Percentiles rank a stretch among this genome's conserved stretches.
These are phyloP conservation scores for Xerocomus brunneocitrinus DNA, from an alignment of 768 basidiomycete species.

Conservation along the genomic window DNA sequence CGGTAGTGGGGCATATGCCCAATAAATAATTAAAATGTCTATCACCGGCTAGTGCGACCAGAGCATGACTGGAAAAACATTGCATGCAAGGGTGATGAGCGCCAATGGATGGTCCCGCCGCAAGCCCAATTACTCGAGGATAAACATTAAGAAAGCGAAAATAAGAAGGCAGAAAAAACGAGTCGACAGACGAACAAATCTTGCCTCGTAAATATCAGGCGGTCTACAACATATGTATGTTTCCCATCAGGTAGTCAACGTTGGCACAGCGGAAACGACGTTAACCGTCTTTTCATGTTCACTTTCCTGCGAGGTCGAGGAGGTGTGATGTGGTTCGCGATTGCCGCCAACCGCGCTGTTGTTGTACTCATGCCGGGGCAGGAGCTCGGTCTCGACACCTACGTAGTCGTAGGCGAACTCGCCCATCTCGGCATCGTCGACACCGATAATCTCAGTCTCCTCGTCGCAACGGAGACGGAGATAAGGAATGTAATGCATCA, in stretches of 20 bases:
- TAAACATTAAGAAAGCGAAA: background rate
- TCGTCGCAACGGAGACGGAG: conserved; percentile 64
- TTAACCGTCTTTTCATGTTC: conserved; percentile 22
- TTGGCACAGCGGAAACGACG: background rate
- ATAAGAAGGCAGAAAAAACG: background rate
- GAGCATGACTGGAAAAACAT: no score
- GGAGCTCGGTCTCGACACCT: conserved; percentile 55
- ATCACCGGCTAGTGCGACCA: no score
- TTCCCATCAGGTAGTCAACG: background rate
- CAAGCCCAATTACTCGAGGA: background rate
- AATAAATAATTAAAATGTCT: no score
- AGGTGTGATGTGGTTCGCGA: conserved; percentile 33
- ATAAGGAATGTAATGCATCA: conserved; percentile 84
- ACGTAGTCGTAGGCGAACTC: conserved; percentile 90
- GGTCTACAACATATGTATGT: background rate
- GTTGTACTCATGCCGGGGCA: conserved; percentile 30
- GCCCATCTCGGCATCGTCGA: conserved; percentile 88
- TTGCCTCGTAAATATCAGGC: background rate
- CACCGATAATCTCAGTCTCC: conserved; percentile 72
- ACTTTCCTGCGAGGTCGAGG: conserved; percentile 25
- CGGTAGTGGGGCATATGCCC: no score
- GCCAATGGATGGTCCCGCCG: background rate
- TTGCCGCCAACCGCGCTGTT: conserved; percentile 25
- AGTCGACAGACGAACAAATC: background rate
- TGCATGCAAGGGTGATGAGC: no score